A percentile compares a stretch with the other conserved stretches of the same genome.
These are phyloP conservation scores for Phlyctochytrium planicorne DNA, from an alignment of 192 early-diverging fungal genomes.

Conservation along the genomic window DNA sequence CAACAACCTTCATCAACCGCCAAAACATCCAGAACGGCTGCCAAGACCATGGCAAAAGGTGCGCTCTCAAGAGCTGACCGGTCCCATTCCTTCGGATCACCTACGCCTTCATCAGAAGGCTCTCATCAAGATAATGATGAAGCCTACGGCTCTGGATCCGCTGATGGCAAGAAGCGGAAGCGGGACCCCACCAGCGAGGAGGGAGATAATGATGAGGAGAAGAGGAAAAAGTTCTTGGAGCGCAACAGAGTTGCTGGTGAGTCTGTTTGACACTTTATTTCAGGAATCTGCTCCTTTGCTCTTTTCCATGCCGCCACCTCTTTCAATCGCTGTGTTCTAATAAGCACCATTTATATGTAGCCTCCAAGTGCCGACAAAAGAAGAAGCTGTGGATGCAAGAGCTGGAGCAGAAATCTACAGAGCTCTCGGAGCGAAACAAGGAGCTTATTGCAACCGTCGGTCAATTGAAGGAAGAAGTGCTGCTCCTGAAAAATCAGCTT, in stretches of 20 bases:
- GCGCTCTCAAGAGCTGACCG: background rate
- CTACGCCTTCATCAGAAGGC: background rate
- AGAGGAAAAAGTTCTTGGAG: constrained; percentile 81
- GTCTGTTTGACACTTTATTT: background rate
- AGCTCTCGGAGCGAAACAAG: constrained; percentile 66
- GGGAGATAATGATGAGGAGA: constrained; percentile 52
- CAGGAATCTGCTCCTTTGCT: no score
- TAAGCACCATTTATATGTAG: no score
- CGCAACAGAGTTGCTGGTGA: constrained; percentile 61
- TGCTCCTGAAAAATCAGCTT: constrained; percentile 73
- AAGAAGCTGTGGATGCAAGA: constrained; percentile 90
- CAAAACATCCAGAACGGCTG: background rate
- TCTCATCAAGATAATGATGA: background rate
- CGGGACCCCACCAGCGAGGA: background rate
- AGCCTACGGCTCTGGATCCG: background rate
- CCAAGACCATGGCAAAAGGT: background rate
- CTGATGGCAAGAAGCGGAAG: background rate
- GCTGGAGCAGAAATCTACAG: constrained; percentile 66
- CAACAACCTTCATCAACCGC: background rate
- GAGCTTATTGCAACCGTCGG: constrained; percentile 56
- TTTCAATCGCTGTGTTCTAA: no score
- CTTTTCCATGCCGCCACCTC: no score
- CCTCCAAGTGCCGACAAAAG: constrained; percentile 89
- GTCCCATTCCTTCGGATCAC: background rate
- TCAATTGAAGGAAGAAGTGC: constrained; percentile 66